Evolutionary conservation across 2,329 filamentous ascomycete species (phyloP), one percentile per base, ranked within the genome.

Genomic region (Botryotinia globosa): DNA sequence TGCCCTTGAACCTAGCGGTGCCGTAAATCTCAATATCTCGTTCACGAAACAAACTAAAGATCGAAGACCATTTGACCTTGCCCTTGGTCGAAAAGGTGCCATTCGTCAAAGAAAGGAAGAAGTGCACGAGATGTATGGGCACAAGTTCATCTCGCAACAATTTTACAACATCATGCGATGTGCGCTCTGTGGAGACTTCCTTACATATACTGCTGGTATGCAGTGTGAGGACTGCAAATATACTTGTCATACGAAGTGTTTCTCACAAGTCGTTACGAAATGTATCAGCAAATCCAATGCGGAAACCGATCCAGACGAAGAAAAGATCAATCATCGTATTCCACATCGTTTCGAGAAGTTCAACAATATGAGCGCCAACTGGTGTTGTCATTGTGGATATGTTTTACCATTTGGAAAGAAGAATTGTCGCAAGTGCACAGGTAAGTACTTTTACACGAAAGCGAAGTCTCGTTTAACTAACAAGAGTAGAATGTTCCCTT

Each of bases 131-230:
- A 97, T 98, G 86, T 98, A 97, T 81, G 96, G 96, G 66, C 96
- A 99, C 90, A 99, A 98, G 84, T 99, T 99, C 81, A 91, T 98
- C 72, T 93, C 96, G 80, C 94, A 98, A 82, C 96, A 98, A 82
- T 99, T 99, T 83, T 99, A 98, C 90, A 99, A 98, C 87, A 98
- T 99, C 81, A 99, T 99, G 96, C 95, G 96, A 75, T 99, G 96
- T 83, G 96, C 96, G 22, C 90, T 98, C 51, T 99, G 96, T 81
- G 96, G 94, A 74, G 96, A 99, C 77, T 98, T 99, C 80, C 91
- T 99, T 84, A 99, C 98, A 81, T 98, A 98, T 82, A 97, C 95
- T 66, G 93, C 96, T 34, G 96, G 96, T 75, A 99, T 99, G 95
- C 96, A 99, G 84, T 99, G 96, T 83, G 93, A 97, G 76, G 96